Percentiles rank a stretch among this genome's conserved stretches.
phyloP scores from a whole-genome alignment of 768 basidiomycete species.

The Galerina sulciceps region DNA sequence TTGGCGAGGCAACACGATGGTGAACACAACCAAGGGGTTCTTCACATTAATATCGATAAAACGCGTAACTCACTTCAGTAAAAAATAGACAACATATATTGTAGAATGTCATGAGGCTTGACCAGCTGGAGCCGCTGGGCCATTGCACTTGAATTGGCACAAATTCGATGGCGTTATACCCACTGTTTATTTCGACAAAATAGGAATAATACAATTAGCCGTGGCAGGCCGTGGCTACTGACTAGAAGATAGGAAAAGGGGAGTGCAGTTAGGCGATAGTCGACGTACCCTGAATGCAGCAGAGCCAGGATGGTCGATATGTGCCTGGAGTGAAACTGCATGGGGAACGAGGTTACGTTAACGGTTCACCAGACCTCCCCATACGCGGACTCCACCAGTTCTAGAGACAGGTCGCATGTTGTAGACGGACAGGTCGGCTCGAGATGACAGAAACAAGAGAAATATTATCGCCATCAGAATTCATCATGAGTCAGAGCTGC shows the following conservation, averaged over 20 bases:
- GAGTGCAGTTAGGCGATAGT: neutral
- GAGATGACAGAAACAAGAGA: neutral
- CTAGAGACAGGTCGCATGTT: too few relatives aligned
- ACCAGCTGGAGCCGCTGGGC: neutral
- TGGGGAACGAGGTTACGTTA: too few relatives aligned
- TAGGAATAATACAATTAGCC: slow-evolving; percentile 2
- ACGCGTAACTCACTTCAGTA: too few relatives aligned
- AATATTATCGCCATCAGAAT: neutral
- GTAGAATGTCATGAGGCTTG: neutral
- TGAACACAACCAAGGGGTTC: too few relatives aligned
- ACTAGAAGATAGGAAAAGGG: neutral
- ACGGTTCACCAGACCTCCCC: too few relatives aligned
- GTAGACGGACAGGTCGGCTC: neutral
- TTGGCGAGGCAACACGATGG: too few relatives aligned
- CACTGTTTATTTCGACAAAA: neutral
- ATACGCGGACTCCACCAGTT: too few relatives aligned
- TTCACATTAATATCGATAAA: too few relatives aligned
- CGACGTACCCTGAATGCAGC: neutral
- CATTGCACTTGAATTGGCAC: neutral
- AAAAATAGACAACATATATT: neutral
- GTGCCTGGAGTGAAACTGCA: too few relatives aligned
- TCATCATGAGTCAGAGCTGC: slow-evolving; percentile 74
- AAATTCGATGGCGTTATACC: neutral
- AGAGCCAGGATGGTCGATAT: too few relatives aligned
- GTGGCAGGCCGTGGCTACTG: neutral